A percentile compares a stretch with the other conserved stretches of the same genome.
Conservation (phyloP, 371 early-diverging fungal species). For the Syncephalastrum racemosum region DNA sequence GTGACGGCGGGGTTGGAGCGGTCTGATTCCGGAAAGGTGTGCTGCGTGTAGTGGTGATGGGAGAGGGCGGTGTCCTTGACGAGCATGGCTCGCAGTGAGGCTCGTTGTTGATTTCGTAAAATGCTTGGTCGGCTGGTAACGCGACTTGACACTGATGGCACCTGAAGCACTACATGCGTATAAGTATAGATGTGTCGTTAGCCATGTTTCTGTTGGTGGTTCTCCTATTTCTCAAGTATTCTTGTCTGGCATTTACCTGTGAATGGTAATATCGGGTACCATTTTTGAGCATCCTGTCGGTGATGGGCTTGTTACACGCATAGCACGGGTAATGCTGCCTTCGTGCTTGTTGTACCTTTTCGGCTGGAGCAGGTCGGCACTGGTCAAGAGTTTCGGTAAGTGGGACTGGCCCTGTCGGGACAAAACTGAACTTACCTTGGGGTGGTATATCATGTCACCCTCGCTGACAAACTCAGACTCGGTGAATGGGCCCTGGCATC, state of each 20-base stretch:
- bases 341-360: constrained; percentile 3
- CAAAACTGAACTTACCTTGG: constrained; percentile 25
- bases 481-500: constrained; percentile 63
- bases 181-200: background rate
- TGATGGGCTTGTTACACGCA: constrained; percentile 46
- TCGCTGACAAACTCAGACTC: constrained; percentile 57
- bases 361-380: constrained; percentile 3
- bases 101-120: constrained; percentile 52
- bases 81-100: constrained; percentile 60
- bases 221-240: constrained; percentile 1
- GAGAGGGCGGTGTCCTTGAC: background rate
- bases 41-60: constrained; percentile 9
- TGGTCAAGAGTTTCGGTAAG: background rate
- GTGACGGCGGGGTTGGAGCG: constrained; percentile 4
- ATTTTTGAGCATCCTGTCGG: constrained; percentile 55
- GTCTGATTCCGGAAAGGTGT: background rate
- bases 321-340: constrained; percentile 31
- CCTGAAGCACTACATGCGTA: constrained; percentile 18
- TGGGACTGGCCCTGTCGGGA: background rate
- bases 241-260: constrained; percentile 10
- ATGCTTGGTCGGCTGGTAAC: constrained; percentile 55
- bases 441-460: constrained; percentile 49
- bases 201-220: background rate
- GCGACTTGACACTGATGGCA: constrained; percentile 52
- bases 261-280: constrained; percentile 54